These are phyloP conservation scores for Pisolithus microcarpus DNA, from an alignment of 768 basidiomycete species.

Conservation along the genomic window DNA sequence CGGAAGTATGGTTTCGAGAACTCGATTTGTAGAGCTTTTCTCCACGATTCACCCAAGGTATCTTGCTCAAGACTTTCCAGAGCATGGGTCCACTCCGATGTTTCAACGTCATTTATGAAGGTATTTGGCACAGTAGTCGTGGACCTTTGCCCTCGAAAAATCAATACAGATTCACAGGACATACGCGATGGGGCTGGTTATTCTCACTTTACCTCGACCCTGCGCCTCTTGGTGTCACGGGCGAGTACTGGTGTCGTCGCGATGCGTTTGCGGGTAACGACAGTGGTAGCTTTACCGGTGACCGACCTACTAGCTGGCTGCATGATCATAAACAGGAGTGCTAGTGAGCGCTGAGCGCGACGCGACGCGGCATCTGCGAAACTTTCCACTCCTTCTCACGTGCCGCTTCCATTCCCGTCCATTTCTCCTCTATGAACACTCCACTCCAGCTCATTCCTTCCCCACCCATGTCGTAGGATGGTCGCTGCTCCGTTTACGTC, in stretches of 20 bases:
- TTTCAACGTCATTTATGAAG: not conserved
- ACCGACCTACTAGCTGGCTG: not conserved
- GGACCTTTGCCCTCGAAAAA: conserved; percentile 7
- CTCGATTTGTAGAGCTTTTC: conserved; percentile 41
- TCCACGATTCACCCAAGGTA: conserved; percentile 54
- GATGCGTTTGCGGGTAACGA: conserved; percentile 9
- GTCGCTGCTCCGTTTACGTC: no score
- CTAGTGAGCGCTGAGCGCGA: no score
- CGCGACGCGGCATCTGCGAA: no score
- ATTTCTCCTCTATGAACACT: no score
- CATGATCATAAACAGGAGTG: no score
- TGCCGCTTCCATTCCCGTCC: no score
- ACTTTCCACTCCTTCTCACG: no score
- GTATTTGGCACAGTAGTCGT: conserved; percentile 9
- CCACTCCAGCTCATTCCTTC: no score
- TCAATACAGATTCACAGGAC: not conserved
- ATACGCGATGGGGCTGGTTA: not conserved
- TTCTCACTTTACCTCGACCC: conserved; percentile 13
- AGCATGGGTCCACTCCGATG: conserved; percentile 2
- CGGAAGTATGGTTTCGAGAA: conserved; percentile 57
- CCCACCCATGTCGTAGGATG: no score
- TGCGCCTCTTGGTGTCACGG: conserved; percentile 29
- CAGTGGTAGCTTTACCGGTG: not conserved
- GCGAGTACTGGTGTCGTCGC: conserved; percentile 25
- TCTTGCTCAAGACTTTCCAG: conserved; percentile 42